Percentiles rank a stretch among this genome's conserved stretches.
These are phyloP conservation scores for Trypanosoma avium DNA, from an alignment of 208 protist genomes.

Conservation along the genomic window DNA sequence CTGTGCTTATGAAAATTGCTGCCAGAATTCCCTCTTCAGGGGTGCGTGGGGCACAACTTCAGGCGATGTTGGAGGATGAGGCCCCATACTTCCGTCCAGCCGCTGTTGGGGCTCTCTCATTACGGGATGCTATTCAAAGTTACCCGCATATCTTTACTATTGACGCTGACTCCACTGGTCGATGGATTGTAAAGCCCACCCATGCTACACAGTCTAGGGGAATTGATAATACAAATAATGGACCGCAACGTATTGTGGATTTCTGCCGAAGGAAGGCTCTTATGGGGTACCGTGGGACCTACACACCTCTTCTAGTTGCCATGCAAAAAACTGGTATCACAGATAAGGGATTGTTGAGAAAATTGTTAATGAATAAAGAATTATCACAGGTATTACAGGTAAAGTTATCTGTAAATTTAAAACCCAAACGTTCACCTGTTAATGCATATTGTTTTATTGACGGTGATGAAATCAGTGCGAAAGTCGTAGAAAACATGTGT, in stretches of 20 bases:
- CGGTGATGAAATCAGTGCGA: constrained; percentile 55
- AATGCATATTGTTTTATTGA: constrained; percentile 70
- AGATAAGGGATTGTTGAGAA: constrained; percentile 33
- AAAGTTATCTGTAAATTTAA: constrained; percentile 40
- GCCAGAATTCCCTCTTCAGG: constrained; percentile 39
- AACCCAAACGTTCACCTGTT: constrained; percentile 39
- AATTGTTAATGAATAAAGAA: constrained; percentile 26
- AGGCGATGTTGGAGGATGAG: constrained; percentile 58
- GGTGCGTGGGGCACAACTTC: constrained; percentile 51
- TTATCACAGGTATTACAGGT: constrained; percentile 37
- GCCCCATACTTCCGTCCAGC: constrained; percentile 50
- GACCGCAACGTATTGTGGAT: constrained; percentile 15
- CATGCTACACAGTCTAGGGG: no score
- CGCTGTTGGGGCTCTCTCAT: constrained; percentile 36
- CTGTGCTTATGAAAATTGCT: constrained; percentile 38
- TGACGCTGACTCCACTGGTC: constrained; percentile 21
- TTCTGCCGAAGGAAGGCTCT: constrained; percentile 17
- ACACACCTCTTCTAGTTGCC: constrained; percentile 36
- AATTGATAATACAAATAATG: background rate
- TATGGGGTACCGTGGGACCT: constrained; percentile 21
- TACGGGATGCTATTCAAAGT: constrained; percentile 54
- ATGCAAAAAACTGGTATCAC: constrained; percentile 33
- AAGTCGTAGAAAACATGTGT: constrained; percentile 63
- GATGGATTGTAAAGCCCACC: constrained; percentile 47
- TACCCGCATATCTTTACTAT: constrained; percentile 47